phyloP scores from a whole-genome alignment of 805 yeast genomes.

The Candida stauntonica region DNA sequence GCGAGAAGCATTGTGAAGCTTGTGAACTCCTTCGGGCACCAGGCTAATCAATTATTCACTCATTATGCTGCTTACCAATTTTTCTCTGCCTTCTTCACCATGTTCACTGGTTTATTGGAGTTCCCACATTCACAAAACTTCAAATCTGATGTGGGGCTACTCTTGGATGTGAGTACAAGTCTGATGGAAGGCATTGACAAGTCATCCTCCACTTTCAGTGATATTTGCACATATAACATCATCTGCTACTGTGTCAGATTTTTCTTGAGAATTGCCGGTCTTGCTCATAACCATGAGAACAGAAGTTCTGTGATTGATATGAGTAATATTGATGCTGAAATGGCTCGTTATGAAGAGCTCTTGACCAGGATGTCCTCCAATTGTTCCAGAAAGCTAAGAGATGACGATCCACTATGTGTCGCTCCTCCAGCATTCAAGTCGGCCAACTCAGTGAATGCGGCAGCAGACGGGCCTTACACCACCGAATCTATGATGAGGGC shows the following conservation, averaged over 20 bases:
- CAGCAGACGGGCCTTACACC: neutral
- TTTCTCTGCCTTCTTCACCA: slow-evolving; percentile 24
- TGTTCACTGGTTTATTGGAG: slow-evolving; percentile 23
- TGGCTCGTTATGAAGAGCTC: slow-evolving; percentile 4
- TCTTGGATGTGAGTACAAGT: slow-evolving; percentile 6
- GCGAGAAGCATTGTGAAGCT: slow-evolving; percentile 20
- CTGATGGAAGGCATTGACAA: slow-evolving; percentile 7
- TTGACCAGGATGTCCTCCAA: slow-evolving; percentile 1
- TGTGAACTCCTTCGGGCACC: slow-evolving; percentile 3
- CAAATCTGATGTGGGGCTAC: slow-evolving; percentile 15
- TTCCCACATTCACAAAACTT: slow-evolving; percentile 15
- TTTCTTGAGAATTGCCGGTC: slow-evolving; percentile 21
- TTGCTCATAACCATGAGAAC: slow-evolving; percentile 17
- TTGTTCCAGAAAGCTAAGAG: slow-evolving; percentile 2
- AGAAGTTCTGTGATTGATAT: slow-evolving; percentile 3
- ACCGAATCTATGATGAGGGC: neutral
- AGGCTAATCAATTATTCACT: slow-evolving; percentile 9
- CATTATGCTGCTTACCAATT: slow-evolving; percentile 18
- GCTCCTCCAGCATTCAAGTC: slow-evolving; percentile 3
- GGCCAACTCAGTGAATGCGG: neutral
- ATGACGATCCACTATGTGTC: slow-evolving; percentile 7
- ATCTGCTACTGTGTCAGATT: slow-evolving; percentile 16
- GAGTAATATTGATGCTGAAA: slow-evolving; percentile 2
- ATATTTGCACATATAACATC: slow-evolving; percentile 10
- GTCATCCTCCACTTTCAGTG: slow-evolving; percentile 3